A percentile compares a stretch with the other conserved stretches of the same genome.
These are phyloP conservation scores for Podospora anserina DNA, from an alignment of 495 filamentous ascomycete genomes.

Conservation along the genomic window DNA sequence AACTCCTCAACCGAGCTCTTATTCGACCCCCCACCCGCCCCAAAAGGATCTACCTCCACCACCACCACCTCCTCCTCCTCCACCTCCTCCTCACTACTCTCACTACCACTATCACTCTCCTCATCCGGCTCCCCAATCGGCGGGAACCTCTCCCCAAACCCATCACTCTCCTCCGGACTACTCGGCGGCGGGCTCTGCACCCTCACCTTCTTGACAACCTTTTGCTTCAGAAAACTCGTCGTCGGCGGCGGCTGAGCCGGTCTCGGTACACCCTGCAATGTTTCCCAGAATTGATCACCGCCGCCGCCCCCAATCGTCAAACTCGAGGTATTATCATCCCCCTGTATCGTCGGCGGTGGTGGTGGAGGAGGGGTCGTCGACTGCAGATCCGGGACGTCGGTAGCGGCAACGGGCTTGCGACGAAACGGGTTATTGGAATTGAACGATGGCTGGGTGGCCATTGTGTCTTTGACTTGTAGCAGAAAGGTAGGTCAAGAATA, in stretches of 20 bases:
- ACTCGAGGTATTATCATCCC: neutral
- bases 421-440: conserved; percentile 50
- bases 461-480: conserved; percentile 9
- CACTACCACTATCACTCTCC: conserved; percentile 21
- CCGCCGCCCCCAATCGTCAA: conserved; percentile 10
- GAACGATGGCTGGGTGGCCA: conserved; percentile 36
- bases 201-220: conserved; percentile 53
- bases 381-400: conserved; percentile 17
- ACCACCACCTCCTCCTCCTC: conserved; percentile 7
- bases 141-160: neutral
- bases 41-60: conserved; percentile 27
- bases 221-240: conserved; percentile 44
- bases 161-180: conserved; percentile 43
- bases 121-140: conserved; percentile 16
- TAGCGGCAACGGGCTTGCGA: conserved; percentile 31
- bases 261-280: conserved; percentile 28
- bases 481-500: neutral
- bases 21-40: neutral
- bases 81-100: conserved; percentile 20
- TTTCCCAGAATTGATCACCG: conserved; percentile 30
- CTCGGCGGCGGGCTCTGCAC: conserved; percentile 56
- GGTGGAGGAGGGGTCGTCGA: neutral
- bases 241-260: conserved; percentile 34
- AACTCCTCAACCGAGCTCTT: conserved; percentile 3
- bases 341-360: neutral